Evolutionary conservation across 2,329 filamentous ascomycete genomes (phyloP).

Genomic region (Amesomyces nigricolor): DNA sequence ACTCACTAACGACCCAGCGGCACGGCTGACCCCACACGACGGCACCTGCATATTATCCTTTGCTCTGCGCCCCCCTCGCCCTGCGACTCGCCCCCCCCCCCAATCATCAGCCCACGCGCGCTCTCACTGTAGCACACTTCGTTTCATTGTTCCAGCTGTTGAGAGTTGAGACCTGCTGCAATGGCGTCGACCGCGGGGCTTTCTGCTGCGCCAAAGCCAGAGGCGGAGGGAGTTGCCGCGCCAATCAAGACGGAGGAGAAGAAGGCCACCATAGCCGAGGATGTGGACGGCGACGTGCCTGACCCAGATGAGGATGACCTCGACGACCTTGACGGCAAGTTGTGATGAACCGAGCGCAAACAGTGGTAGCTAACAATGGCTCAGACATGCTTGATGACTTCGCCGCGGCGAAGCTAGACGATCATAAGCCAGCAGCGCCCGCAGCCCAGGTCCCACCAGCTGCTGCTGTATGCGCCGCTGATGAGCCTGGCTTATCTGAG

Average conservation of each 20-base stretch:
- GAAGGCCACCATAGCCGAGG: slow-evolving; percentile 25
- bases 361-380: slow-evolving; percentile 12
- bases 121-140: neutral
- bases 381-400: slow-evolving; percentile 92
- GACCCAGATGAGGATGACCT: slow-evolving; percentile 91
- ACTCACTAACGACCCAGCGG: neutral
- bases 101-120: neutral
- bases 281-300: slow-evolving; percentile 46
- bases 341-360: neutral
- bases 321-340: slow-evolving; percentile 80
- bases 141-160: slow-evolving; percentile 1
- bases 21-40: too few species aligned
- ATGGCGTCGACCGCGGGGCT: slow-evolving; percentile 24
- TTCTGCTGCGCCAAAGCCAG: slow-evolving; percentile 21
- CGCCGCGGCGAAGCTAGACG: slow-evolving; percentile 55
- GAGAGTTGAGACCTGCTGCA: neutral
- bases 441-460: slow-evolving; percentile 25
- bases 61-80: too few species aligned
- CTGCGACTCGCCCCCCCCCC: too few species aligned
- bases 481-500: slow-evolving; percentile 47
- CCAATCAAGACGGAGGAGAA: slow-evolving; percentile 13
- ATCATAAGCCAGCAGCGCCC: slow-evolving; percentile 35
- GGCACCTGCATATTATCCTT: too few species aligned
- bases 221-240: slow-evolving; percentile 13
- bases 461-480: slow-evolving; percentile 18